Evolutionary conservation across 306 rosid species (phyloP).

Genomic region (Rosa chinensis): DNA sequence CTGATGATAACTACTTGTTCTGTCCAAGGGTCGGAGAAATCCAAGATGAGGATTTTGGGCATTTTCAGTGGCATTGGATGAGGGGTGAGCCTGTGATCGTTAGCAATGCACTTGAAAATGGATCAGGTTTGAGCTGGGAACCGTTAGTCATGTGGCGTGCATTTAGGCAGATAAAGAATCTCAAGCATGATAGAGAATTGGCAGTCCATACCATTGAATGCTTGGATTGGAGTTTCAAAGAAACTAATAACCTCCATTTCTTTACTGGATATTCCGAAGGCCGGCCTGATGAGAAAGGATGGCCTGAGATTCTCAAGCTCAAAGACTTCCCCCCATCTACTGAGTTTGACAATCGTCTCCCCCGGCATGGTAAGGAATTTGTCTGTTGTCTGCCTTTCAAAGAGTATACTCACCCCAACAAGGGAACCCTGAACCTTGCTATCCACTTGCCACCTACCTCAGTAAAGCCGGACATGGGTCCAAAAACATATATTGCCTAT

Average conservation of each 20-base stretch:
- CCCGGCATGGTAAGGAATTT: slow-evolving; percentile 81
- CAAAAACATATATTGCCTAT: slow-evolving; percentile 89
- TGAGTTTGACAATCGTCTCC: slow-evolving; percentile 68
- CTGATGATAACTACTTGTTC: slow-evolving; percentile 58
- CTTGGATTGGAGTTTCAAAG: slow-evolving; percentile 74
- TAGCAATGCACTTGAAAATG: slow-evolving; percentile 62
- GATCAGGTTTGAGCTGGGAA: slow-evolving; percentile 89
- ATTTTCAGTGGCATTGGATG: slow-evolving; percentile 83
- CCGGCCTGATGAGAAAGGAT: slow-evolving; percentile 20
- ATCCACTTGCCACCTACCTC: slow-evolving; percentile 21
- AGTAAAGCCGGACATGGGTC: slow-evolving; percentile 84
- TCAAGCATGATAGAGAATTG: slow-evolving; percentile 40
- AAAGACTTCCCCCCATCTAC: slow-evolving; percentile 87
- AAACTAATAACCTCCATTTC: slow-evolving; percentile 71
- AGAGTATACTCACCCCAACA: slow-evolving; percentile 64
- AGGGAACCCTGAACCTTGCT: slow-evolving; percentile 57
- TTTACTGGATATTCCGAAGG: slow-evolving; percentile 68
- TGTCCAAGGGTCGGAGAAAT: slow-evolving; percentile 60
- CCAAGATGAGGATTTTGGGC: slow-evolving; percentile 43
- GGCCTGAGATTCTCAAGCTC: slow-evolving; percentile 82
- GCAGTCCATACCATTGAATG: slow-evolving; percentile 74
- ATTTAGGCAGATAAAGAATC: slow-evolving; percentile 48
- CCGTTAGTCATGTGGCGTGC: slow-evolving; percentile 98
- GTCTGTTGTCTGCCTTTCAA: slow-evolving; percentile 66
- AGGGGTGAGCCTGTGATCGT: slow-evolving; percentile 90